Evolutionary conservation across 1,139 yeast genomes (phyloP), one percentile per base, ranked within the genome.

Genomic region (Nakaseomyces nivariensis): DNA sequence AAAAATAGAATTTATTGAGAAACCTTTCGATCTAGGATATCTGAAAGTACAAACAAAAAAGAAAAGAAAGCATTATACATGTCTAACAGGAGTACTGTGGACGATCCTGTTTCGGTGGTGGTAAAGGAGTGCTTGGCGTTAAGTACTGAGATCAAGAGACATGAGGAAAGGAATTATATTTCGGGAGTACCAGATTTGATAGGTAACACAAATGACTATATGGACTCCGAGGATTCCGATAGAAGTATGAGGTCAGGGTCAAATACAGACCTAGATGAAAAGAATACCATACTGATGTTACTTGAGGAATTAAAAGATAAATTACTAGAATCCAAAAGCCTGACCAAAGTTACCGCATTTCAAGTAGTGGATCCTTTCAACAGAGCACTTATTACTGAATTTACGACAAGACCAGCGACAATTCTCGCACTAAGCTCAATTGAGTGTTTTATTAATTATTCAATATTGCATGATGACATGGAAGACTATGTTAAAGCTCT

Each of bases 381-480:
- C 6, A 27, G 44, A 13, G 34, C 44, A 7, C 24, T 41, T 9
- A 41, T 26, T 9, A 27, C 44, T 4, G 34, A 13, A 27, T 27
- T 27, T 9, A 27, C 29, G 6, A 27, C 24, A 8, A 27, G 44
- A 24, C 13, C 27, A 41, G 44, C 44, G 5, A 41, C 97, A 0
- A 76, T 86, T 5, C 69, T 86, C 53, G 89, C 97, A 1, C 72
- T 92, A 51, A 77, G 78, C 49, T 79, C 97, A 3, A 70, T 92
- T 27, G 72, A 83, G 37, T 88, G 85, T 64, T 62, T 73, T 48
- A 76, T 89, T 57, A 76, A 77, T 47, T 85, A 85, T 63, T 79
- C 71, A 4, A 72, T 82, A 26, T 68, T 81, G 7, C 66, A 72
- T 37, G 62, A 64, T 10, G 57, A 67, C 1, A 73, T 79, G 4